Conservation (phyloP, 768 basidiomycete species). For the Coprinellus micaceus region DNA sequence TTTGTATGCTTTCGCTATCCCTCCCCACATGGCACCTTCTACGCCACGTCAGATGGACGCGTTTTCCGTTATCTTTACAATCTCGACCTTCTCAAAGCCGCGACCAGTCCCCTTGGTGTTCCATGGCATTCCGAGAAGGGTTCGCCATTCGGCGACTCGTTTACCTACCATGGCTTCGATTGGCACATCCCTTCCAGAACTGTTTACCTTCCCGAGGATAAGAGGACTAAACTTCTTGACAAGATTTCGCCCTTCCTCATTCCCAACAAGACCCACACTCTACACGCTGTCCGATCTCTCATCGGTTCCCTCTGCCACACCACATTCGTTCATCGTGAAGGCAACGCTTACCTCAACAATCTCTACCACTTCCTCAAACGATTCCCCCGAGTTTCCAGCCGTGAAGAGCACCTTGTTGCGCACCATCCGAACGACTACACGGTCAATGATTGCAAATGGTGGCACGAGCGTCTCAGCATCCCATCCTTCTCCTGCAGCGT, state of each 20-base stretch:
- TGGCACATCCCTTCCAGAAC: constrained; percentile 29
- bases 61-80: neutral
- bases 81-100: constrained; percentile 7
- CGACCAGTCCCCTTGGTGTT: constrained; percentile 27
- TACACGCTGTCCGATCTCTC: neutral
- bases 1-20: constrained; percentile 19
- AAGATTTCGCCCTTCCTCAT: neutral
- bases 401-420: neutral
- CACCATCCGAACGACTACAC: constrained; percentile 2
- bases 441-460: constrained; percentile 29
- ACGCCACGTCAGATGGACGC: neutral
- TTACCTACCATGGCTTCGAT: constrained; percentile 35
- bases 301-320: neutral
- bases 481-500: constrained; percentile 13
- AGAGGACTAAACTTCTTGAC: neutral
- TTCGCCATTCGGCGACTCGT: constrained; percentile 20
- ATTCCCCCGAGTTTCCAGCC: neutral
- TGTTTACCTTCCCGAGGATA: constrained; percentile 12
- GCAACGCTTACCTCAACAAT: neutral
- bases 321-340: neutral
- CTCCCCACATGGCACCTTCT: neutral
- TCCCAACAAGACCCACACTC: neutral
- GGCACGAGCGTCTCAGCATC: too few species aligned
- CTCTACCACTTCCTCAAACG: neutral
- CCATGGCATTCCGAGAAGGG: constrained; percentile 33